These are phyloP conservation scores for Coniochaeta pulveracea DNA, from an alignment of 2,329 filamentous ascomycete species.

Conservation along the genomic window DNA sequence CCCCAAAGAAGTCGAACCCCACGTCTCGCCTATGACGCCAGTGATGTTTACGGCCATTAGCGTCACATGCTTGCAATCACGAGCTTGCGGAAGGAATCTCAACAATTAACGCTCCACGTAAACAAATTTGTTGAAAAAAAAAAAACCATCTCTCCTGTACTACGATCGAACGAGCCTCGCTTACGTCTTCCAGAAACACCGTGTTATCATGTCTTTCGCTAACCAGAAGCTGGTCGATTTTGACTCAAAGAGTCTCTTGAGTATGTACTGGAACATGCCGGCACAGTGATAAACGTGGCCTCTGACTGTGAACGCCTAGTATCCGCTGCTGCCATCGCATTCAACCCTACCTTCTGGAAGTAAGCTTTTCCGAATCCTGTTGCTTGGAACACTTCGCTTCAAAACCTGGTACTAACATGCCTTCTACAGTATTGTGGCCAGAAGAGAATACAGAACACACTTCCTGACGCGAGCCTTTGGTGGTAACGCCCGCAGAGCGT, in stretches of 20 bases:
- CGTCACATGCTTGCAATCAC: too few relatives aligned
- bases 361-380: constrained; percentile 38
- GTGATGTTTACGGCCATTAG: too few relatives aligned
- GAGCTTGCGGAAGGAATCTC: too few relatives aligned
- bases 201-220: too few relatives aligned
- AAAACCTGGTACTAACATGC: constrained; percentile 20
- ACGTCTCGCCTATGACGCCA: too few relatives aligned
- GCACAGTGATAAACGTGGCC: constrained; percentile 2
- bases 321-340: constrained; percentile 69
- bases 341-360: constrained; percentile 99
- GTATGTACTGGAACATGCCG: constrained; percentile 32
- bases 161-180: too few relatives aligned
- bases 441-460: constrained; percentile 86
- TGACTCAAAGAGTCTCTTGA: constrained; percentile 51
- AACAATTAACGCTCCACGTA: too few relatives aligned
- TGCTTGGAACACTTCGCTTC: neutral
- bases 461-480: constrained; percentile 78
- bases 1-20: too few relatives aligned
- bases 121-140: too few relatives aligned
- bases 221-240: constrained; percentile 56
- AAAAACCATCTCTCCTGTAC: too few relatives aligned
- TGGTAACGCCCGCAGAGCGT: constrained; percentile 66
- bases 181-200: too few relatives aligned
- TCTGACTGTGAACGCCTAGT: constrained; percentile 43
- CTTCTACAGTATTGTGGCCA: constrained; percentile 59